Base-by-base conservation (phyloP, 495 filamentous ascomycete genomes). In the Elasticomyces elasticus region DNA sequence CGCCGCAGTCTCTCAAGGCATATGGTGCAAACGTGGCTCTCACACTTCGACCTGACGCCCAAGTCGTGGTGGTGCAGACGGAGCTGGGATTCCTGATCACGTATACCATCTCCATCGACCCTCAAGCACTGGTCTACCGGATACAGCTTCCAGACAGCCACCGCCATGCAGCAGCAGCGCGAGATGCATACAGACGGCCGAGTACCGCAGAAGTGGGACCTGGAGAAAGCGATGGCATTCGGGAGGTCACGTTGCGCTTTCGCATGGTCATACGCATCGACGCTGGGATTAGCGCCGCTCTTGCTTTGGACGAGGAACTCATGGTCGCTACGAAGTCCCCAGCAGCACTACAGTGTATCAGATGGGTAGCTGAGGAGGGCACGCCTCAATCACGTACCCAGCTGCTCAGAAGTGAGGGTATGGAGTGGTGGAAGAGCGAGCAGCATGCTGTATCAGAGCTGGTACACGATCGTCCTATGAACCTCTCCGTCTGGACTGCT, bases 191-290 rank as follows among this genome's bases (percentile, higher is more conserved):
- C 37, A 73, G 73, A 12, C 61, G 31, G 73, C 75, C 26, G 10
- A 81, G 50, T 53, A 78, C 25, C 68, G 78, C 53, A 19, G 65
- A 65, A 17, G 52, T 41, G 12, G 84, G 81, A 0, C 74, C 80
- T 10, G 84, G 82, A 3, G 85, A 95, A 65, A 82, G 83, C n/a
- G 81, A 78, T 51, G 86, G 86, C 1, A 83, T 95, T 19, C 78
- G 79, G 40, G 91, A 97, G 66, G 80, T 92, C 43, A 96, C 81
- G 56, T 74, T 97, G 41, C 81, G 87, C 19, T 97, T 99, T 71
- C 78, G 92, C 48, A 96, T 96, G 88, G 90, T 94, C 22, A 96
- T 99, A 54, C 94, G 94, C 69, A 87, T 99, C 20, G 92, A 99
- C 67, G 94, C 94, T 9, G 94, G 94, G 1, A 95, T 99, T 57